Base-by-base conservation (phyloP, 208 protist species). In the Acanthamoeba royreba region DNA sequence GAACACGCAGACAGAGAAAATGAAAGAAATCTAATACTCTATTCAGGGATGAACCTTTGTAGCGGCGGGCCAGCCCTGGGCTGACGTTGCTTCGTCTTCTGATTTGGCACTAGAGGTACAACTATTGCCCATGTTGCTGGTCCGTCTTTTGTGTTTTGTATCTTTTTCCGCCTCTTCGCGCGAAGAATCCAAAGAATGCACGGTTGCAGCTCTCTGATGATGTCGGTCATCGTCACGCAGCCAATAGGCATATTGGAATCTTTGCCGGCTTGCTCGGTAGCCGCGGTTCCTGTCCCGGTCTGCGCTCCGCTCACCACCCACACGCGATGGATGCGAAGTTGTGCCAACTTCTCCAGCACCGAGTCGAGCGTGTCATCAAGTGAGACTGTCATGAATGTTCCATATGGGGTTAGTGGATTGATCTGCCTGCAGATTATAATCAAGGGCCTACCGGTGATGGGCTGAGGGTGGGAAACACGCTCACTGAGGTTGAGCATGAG, bases 121-220 rank as follows among this genome's bases (percentile, higher is more conserved):
- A n/a, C n/a, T n/a, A n/a, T n/a, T n/a, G n/a, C n/a, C n/a, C n/a
- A n/a, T n/a, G n/a, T n/a, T n/a, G n/a, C n/a, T n/a, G n/a, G n/a
- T n/a, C n/a, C n/a, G n/a, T n/a, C n/a, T n/a, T n/a, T n/a, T n/a
- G n/a, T n/a, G n/a, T n/a, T n/a, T n/a, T n/a, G n/a, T n/a, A n/a
- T n/a, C n/a, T n/a, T n/a, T n/a, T n/a, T n/a, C n/a, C n/a, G n/a
- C n/a, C n/a, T n/a, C n/a, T n/a, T n/a, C n/a, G n/a, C n/a, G n/a
- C n/a, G n/a, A n/a, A n/a, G n/a, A n/a, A n/a, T n/a, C n/a, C n/a
- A n/a, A n/a, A n/a, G n/a, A n/a, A n/a, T n/a, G n/a, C n/a, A n/a
- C n/a, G n/a, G n/a, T n/a, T n/a, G n/a, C n/a, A 85, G 74, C n/a
- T 85, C 74, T 40, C 53, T 40, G 43, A 85, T 85, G 74, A 85